Base-by-base conservation (phyloP, 2,329 filamentous ascomycete genomes). In the Alternaria novae-zelandiae region DNA sequence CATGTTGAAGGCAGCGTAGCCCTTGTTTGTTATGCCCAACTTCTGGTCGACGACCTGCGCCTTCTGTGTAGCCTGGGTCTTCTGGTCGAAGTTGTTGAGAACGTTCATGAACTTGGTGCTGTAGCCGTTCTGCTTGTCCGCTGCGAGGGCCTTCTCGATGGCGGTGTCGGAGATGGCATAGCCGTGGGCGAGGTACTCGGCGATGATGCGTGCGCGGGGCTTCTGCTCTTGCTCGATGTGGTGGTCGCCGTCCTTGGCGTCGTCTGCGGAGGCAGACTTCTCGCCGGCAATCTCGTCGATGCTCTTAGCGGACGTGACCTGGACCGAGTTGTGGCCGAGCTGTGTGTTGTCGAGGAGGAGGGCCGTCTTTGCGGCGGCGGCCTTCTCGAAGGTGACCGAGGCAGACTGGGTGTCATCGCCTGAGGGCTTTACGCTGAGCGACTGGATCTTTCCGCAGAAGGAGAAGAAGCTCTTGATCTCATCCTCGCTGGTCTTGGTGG, bases 391-490 rank as follows among this genome's bases (percentile, higher is more conserved):
- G 56, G 90, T 94, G 67, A 99, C 94, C n/a, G 90, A 92, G 61
- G 96, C 96, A 54, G 90, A 90, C 83, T 97, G 93, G 70, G 87
- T 85, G 70, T 90, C 87, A 75, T 88, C 88, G 57, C 82, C 64
- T 43, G 81, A 84, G 54, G 89, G 82, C 26, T 89, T 92, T 76
- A 97, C 87, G 63, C 93, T 90, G 80, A 99, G 87, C 73, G 88
- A 87, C 71, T 89, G 90, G 81, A 99, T 97, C 86, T 97, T 98
- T 81, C 96, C 96, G 49, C 88, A 90, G 82, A 98, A 98, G 85
- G 91, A 96, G 86, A 99, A 99, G 87, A 99, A 99, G 79, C 97
- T 94, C 78, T 89, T 89, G 74, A 99, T 90, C 83, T 98, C 94
- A 83, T 94, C 91, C 82, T 99, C 94, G 71, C 88, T 89, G 61